Evolutionary conservation across 2,329 filamentous ascomycete genomes (phyloP).

Genomic region (Fusarium secorum): DNA sequence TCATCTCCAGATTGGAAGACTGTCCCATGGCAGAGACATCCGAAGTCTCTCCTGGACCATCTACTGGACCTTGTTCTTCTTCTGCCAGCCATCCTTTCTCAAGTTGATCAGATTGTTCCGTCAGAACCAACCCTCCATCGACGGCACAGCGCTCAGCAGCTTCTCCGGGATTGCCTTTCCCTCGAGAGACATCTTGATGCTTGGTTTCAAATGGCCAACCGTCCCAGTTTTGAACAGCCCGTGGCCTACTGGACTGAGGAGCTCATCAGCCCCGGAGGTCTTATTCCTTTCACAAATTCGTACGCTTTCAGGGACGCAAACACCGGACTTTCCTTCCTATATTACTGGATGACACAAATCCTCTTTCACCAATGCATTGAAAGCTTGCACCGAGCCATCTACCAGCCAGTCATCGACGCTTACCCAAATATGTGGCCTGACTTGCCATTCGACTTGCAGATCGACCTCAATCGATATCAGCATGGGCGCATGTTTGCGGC

Average conservation of each 20-base stretch:
- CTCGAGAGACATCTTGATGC: constrained; percentile 57
- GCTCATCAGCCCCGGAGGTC: constrained; percentile 39
- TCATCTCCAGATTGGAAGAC: constrained; percentile 59
- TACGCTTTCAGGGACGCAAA: constrained; percentile 56
- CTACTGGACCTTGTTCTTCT: constrained; percentile 60
- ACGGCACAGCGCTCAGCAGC: constrained; percentile 55
- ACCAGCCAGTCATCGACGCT: constrained; percentile 53
- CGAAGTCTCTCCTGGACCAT: constrained; percentile 59
- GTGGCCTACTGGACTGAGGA: constrained; percentile 53
- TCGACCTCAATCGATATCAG: constrained; percentile 55
- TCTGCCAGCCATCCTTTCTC: constrained; percentile 57
- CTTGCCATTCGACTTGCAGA: constrained; percentile 48
- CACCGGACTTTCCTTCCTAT: constrained; percentile 57
- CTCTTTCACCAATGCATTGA: constrained; percentile 59
- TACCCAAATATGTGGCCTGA: constrained; percentile 51
- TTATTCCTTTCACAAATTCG: constrained; percentile 55
- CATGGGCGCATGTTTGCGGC: constrained; percentile 55
- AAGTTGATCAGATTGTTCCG: constrained; percentile 53
- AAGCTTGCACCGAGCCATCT: constrained; percentile 53
- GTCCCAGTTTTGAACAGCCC: constrained; percentile 40
- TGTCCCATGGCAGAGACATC: constrained; percentile 60
- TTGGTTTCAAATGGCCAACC: constrained; percentile 53
- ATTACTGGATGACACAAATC: constrained; percentile 63
- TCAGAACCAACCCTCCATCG: constrained; percentile 52
- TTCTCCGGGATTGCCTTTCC: constrained; percentile 57